Percentiles rank a stretch among this genome's conserved stretches.
phyloP scores from a whole-genome alignment of 108 stramenopile species.

The Schizochytrium sp. region DNA sequence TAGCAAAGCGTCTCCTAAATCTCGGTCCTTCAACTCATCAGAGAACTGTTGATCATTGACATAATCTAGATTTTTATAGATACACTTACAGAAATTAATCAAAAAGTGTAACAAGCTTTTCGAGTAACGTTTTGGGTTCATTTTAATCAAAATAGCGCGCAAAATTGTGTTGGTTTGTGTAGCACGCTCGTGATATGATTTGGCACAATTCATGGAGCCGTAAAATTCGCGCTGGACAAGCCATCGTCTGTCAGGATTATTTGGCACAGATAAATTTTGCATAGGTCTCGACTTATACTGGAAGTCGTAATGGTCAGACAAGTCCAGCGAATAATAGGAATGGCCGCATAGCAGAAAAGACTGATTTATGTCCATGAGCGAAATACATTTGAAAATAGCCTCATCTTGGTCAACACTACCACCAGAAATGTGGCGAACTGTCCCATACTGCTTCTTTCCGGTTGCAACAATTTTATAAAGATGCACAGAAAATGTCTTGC shows the following conservation, averaged over 20 bases:
- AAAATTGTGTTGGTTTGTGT: too few species aligned
- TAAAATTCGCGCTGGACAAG: constrained; percentile 13
- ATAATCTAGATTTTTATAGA: not conserved
- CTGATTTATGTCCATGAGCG: too few species aligned
- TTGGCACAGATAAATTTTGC: too few species aligned
- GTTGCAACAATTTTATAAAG: not conserved
- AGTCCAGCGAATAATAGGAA: too few species aligned
- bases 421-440: not conserved
- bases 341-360: too few species aligned
- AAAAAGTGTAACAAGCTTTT: not conserved
- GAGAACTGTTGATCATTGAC: not conserved
- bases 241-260: not conserved
- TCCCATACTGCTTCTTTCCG: not conserved
- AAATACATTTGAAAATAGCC: not conserved
- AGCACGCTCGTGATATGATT: too few species aligned
- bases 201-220: not conserved
- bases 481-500: not conserved
- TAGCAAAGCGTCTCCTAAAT: not conserved
- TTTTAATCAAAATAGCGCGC: too few species aligned
- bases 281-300: too few species aligned
- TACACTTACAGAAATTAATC: not conserved
- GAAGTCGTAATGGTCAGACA: too few species aligned
- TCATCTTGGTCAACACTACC: not conserved
- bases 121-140: too few species aligned
- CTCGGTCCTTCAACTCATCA: not conserved